These are phyloP conservation scores for Cymbomonas tetramitiformis DNA, from an alignment of 139 green algal genomes.

Conservation along the genomic window DNA sequence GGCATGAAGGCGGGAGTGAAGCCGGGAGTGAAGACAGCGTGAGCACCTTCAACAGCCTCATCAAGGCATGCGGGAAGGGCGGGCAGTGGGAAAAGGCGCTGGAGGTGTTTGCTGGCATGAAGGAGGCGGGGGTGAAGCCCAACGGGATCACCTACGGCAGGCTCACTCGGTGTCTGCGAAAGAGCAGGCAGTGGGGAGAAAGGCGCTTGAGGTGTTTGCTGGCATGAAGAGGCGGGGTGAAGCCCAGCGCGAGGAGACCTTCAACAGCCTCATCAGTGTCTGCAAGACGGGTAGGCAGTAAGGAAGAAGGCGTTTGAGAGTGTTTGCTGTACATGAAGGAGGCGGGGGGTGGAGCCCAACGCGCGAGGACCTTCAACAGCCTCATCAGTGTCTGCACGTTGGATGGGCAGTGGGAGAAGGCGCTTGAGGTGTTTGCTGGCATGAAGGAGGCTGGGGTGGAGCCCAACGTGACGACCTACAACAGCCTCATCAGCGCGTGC, in stretches of 20 bases:
- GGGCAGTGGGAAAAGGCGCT: constrained; percentile 14
- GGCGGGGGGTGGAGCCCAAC: no score
- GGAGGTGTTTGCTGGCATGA: constrained; percentile 17
- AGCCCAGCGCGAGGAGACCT: constrained; percentile 25
- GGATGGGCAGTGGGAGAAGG: constrained; percentile 16
- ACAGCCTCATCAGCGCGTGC: constrained; percentile 18
- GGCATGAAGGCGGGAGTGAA: no score
- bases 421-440: constrained; percentile 15
- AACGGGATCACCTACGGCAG: constrained; percentile 26
- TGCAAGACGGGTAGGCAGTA: constrained; percentile 21
- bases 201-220: constrained; percentile 13
- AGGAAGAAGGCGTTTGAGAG: no score
- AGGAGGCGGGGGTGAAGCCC: constrained; percentile 4
- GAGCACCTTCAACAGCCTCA: no score
- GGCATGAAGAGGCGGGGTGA: constrained; percentile 20
- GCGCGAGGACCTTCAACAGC: no score
- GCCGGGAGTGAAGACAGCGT: no score
- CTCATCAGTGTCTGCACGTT: no score
- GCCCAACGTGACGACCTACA: constrained; percentile 28
- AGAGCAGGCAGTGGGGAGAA: constrained; percentile 12
- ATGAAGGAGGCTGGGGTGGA: constrained; percentile 16
- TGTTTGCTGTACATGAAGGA: no score
- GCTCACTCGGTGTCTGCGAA: constrained; percentile 20
- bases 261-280: constrained; percentile 22
- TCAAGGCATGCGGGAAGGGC: constrained; percentile 18